Evolutionary conservation across 805 yeast species (phyloP).

Genomic region (Hanseniaspora taiwanica): DNA sequence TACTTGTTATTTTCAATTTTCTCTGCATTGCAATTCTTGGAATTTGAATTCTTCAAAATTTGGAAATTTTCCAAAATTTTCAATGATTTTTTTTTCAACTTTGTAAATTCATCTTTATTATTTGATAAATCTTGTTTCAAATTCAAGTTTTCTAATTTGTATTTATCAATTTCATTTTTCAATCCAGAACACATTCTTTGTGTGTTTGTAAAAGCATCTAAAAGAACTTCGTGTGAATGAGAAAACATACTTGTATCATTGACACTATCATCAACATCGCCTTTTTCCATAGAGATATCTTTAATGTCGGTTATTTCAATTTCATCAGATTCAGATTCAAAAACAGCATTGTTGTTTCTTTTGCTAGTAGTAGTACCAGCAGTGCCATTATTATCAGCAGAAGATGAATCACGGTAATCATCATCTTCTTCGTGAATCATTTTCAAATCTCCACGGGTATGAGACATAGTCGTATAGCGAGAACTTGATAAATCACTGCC

Average conservation of each 20-base stretch:
- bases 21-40: too few relatives aligned
- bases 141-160: slow-evolving; percentile 15
- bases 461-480: too few relatives aligned
- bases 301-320: slow-evolving; percentile 31
- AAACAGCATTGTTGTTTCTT: too few relatives aligned
- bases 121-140: slow-evolving; percentile 15
- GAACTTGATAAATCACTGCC: too few relatives aligned
- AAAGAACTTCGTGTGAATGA: slow-evolving; percentile 24
- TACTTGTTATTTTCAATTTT: slow-evolving; percentile 4
- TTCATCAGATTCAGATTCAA: slow-evolving; percentile 23
- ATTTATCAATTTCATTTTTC: slow-evolving; percentile 21
- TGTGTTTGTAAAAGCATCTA: slow-evolving; percentile 28
- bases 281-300: slow-evolving; percentile 5
- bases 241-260: slow-evolving; percentile 6
- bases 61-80: too few relatives aligned
- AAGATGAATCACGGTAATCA: too few relatives aligned
- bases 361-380: too few relatives aligned
- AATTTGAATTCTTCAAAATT: too few relatives aligned
- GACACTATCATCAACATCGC: background rate
- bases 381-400: too few relatives aligned
- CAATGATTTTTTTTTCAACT: slow-evolving; percentile 16
- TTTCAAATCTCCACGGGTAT: too few relatives aligned
- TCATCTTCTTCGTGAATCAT: too few relatives aligned
- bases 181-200: slow-evolving; percentile 24
- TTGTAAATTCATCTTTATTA: slow-evolving; percentile 14